Base-by-base conservation (phyloP, 2,329 filamentous ascomycete species). In the Penicillium sp. region DNA sequence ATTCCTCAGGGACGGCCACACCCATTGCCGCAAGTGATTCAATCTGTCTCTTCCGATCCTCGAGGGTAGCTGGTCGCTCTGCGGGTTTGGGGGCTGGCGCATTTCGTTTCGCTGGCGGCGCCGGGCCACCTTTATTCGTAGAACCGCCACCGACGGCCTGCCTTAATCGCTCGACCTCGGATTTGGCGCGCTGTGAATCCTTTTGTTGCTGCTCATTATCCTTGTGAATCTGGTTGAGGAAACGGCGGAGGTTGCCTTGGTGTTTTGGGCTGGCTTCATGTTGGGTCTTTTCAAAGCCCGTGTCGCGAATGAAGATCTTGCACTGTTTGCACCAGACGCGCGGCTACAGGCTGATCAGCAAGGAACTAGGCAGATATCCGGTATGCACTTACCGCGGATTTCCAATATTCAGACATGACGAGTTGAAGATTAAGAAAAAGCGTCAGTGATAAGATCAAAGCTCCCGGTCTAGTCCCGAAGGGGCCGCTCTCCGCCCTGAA, bases 261-360 rank as follows among this genome's bases (percentile, higher is more conserved):
- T 97, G 92, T 71, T 88, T 91, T 13, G 79, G 87, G 0, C 91
- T 96, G 24, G 89, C 85, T 75, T 97, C 92, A 76, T 97, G 92
- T 75, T 97, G 93, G 61, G 86, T 83, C 65, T 88, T 89, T 73
- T 96, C 92, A 74, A 97, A 86, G 64, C 91, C 87, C 21, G 92
- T 97, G 79, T 99, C 94, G 75, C 91, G 90, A 47, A 99, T 90
- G 75, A 87, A 97, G 70, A 84, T 85, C 70, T 86, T 85, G 83
- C 94, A 99, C 80, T 96, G 91, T 75, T 97, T 97, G 84, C 94
- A 99, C 92, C 92, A 97, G 78, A 96, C 96, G 71, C 89, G 93
- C 5, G 92, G 92, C 73, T 86, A 52, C 46, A 42, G 10, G 11
- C 16, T n/a, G 18, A 47, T 74, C 54, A 71, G 66, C 39, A 49